phyloP scores from a whole-genome alignment of 192 early-diverging fungal species.

The Coemansia nantahalensis region DNA sequence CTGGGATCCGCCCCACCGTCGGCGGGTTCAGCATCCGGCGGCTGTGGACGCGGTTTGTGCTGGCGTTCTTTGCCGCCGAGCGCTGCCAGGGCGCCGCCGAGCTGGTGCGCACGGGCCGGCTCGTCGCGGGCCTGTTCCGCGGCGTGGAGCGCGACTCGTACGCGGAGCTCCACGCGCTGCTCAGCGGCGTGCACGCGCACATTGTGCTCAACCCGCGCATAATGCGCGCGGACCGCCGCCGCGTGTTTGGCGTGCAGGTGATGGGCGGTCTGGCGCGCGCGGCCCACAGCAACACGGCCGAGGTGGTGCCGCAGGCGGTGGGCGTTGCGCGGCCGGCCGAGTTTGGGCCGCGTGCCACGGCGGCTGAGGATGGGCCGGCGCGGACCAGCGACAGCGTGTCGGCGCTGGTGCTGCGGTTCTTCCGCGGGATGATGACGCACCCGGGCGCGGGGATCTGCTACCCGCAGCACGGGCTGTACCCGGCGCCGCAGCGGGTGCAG shows the following conservation, averaged over 20 bases:
- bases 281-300: constrained; percentile 14
- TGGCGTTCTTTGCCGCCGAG: constrained; percentile 41
- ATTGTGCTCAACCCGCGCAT: constrained; percentile 32
- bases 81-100: constrained; percentile 22
- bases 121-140: constrained; percentile 28
- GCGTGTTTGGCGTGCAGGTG: constrained; percentile 26
- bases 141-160: constrained; percentile 43
- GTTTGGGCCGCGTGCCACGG: constrained; percentile 11
- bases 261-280: constrained; percentile 32
- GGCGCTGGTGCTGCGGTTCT: constrained; percentile 36
- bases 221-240: constrained; percentile 21
- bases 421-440: constrained; percentile 45
- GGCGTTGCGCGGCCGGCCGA: constrained; percentile 14
- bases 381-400: constrained; percentile 23
- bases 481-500: constrained; percentile 17
- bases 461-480: constrained; percentile 45
- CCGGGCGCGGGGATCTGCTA: constrained; percentile 48
- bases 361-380: not conserved
- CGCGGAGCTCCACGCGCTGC: constrained; percentile 28
- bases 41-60: constrained; percentile 49
- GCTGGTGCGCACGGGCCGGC: constrained; percentile 20
- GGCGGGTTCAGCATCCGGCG: constrained; percentile 37
- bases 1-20: constrained; percentile 16
- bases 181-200: constrained; percentile 16
- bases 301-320: constrained; percentile 10